Conservation (phyloP, 129 eudicot species). For the Centaurea solstitialis region DNA sequence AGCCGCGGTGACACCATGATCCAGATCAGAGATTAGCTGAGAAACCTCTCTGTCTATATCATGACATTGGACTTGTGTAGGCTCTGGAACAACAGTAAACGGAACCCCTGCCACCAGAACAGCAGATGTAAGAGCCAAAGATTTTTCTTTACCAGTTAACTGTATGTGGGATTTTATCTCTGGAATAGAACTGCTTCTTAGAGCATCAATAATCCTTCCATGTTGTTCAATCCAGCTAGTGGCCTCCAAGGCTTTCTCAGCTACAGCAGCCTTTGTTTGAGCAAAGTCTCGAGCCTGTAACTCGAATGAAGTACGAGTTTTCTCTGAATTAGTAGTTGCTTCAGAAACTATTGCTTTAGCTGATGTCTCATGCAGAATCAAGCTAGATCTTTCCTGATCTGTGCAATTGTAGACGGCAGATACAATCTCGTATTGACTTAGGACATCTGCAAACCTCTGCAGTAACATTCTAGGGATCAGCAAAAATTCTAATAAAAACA, state of each 20-base stretch:
- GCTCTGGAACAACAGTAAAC: conserved; percentile 93
- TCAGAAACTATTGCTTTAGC: conserved; percentile 80
- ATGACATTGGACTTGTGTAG: conserved; percentile 95
- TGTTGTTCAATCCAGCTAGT: conserved; percentile 89
- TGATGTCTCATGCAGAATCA: conserved; percentile 70
- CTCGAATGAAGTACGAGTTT: conserved; percentile 57
- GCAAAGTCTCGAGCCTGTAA: conserved; percentile 72
- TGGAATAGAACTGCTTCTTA: conserved; percentile 79
- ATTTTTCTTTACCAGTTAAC: conserved; percentile 57
- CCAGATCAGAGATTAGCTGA: conserved; percentile 65
- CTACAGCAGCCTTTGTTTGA: conserved; percentile 67
- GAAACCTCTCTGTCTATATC: conserved; percentile 90
- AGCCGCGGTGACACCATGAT: conserved; percentile 72
- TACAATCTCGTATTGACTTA: conserved; percentile 78
- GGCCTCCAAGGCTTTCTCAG: conserved; percentile 85
- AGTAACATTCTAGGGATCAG: conserved; percentile 24
- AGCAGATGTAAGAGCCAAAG: conserved; percentile 80
- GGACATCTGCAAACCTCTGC: conserved; percentile 73
- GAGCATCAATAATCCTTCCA: conserved; percentile 81
- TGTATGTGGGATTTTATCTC: conserved; percentile 52
- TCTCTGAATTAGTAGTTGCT: conserved; percentile 73
- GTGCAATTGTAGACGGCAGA: conserved; percentile 56
- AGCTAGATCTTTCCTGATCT: conserved; percentile 86
- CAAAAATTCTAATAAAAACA: conserved; percentile 6
- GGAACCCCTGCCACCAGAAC: conserved; percentile 96